Evolutionary conservation across 139 green algal genomes (phyloP), one percentile per base, ranked within the genome.

Genomic region (Trebouxia sp.): DNA sequence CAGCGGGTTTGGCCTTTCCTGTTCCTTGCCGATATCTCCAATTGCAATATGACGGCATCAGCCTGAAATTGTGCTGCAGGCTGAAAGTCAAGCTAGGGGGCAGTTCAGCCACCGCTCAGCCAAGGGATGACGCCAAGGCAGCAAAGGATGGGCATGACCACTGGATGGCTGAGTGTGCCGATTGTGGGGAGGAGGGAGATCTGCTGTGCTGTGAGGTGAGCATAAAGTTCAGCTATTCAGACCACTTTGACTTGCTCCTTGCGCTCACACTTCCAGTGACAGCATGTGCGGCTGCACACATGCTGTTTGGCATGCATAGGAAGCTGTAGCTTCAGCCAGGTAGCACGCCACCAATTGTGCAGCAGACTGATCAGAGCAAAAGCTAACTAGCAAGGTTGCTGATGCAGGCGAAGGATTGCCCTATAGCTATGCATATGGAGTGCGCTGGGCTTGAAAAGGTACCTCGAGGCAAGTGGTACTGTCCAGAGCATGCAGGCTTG

Each of bases 381-480:
- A 53, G 47, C 47, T 26, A 53, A 17, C 47, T 53, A 53, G 47
- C 47, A 14, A 26, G 2, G 15, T 14, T 53, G 47, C 20, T 53
- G 47, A 11, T 77, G 41, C 69, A 77, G 69, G 69, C 69, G 22
- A 55, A 77, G 41, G 69, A 53, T 26, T 77, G 69, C 41, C 42
- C 69, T 28, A 55, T 53, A 24, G 69, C 69, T 5, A 77, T 77
- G 69, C 69, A 77, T 26, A 53, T 41, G 24, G 41, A 77, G 26
- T 77, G 69, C 39, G 69, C 69, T 39, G 69, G 69, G 8, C 41
- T 77, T 22, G 69, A 77, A 5, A 53, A 77, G 42, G 69, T 77
- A 41, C 69, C 69, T 7, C 69, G 69, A 26, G 69, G 69, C 69
- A 77, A 77, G 24, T 77, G 69, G 69, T 53, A 56, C 41, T 77